Conservation (phyloP, 1,284 basidiomycete genomes). For the Cystobasidium slooffiae region DNA sequence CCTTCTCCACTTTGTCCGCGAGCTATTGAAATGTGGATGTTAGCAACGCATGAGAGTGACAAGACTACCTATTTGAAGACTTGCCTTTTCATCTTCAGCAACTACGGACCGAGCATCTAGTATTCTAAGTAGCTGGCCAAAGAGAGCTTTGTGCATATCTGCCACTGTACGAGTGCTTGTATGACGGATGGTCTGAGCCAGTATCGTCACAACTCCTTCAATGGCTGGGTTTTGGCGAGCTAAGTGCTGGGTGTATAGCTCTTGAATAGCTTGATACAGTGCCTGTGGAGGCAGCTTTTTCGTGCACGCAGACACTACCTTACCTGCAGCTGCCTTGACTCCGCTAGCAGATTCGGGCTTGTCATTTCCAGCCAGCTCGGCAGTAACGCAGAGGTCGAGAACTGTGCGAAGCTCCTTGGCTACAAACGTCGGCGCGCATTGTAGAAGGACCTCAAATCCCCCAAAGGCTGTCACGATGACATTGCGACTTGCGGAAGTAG, state of each 20-base stretch:
- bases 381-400: slow-evolving; percentile 55
- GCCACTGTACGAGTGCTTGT: slow-evolving; percentile 70
- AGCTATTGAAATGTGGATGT: slow-evolving; percentile 29
- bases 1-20: slow-evolving; percentile 58
- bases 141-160: slow-evolving; percentile 72
- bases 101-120: slow-evolving; percentile 66
- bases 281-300: slow-evolving; percentile 70
- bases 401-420: slow-evolving; percentile 57
- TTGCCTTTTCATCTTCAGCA: slow-evolving; percentile 57
- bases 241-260: slow-evolving; percentile 8
- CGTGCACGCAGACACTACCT: slow-evolving; percentile 55
- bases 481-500: neutral
- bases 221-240: neutral
- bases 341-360: slow-evolving; percentile 37
- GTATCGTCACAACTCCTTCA: slow-evolving; percentile 63
- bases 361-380: slow-evolving; percentile 51
- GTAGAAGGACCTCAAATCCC: slow-evolving; percentile 51
- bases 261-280: slow-evolving; percentile 49
- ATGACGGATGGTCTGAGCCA: slow-evolving; percentile 69
- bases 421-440: slow-evolving; percentile 59
- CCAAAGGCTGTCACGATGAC: slow-evolving; percentile 45
- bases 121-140: slow-evolving; percentile 79
- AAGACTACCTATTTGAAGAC: slow-evolving; percentile 34
- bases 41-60: slow-evolving; percentile 1
- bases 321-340: slow-evolving; percentile 32